phyloP scores from a whole-genome alignment of 106 monocot genomes.

The Platanthera zijinensis region DNA sequence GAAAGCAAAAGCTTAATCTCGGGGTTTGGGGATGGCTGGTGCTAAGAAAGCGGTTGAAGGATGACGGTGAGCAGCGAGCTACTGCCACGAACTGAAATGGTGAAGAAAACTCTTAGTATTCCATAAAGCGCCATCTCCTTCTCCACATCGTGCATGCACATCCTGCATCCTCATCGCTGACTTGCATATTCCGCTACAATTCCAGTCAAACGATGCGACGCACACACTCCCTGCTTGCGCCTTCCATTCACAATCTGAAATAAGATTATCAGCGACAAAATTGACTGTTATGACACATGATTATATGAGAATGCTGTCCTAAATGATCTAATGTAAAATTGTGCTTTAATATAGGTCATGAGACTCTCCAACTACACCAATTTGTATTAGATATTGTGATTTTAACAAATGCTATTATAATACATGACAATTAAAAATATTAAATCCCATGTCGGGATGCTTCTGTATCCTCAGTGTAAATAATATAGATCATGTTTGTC shows the following conservation, averaged over 20 bases:
- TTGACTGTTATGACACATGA: not conserved
- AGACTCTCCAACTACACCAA: too few species aligned
- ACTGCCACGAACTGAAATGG: not conserved
- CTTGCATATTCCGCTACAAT: conserved; percentile 53
- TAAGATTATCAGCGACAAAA: not conserved
- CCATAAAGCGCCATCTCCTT: conserved; percentile 45
- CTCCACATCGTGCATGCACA: conserved; percentile 39
- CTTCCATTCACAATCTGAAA: conserved; percentile 53
- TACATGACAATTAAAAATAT: too few species aligned
- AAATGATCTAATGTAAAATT: too few species aligned
- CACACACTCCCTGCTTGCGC: conserved; percentile 51
- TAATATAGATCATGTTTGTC: too few species aligned
- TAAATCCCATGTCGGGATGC: too few species aligned
- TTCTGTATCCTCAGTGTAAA: too few species aligned
- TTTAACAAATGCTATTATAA: too few species aligned
- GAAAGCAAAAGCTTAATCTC: not conserved
- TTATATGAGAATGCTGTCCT: not conserved
- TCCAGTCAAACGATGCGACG: conserved; percentile 53
- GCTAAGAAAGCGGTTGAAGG: not conserved
- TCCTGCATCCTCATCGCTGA: conserved; percentile 42
- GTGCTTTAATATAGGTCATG: too few species aligned
- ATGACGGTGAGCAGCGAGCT: not conserved
- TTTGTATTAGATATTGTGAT: too few species aligned
- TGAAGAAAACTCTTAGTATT: conserved; percentile 11
- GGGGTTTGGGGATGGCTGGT: not conserved